phyloP scores from a whole-genome alignment of 495 filamentous ascomycete genomes.

The Penicillium herquei region DNA sequence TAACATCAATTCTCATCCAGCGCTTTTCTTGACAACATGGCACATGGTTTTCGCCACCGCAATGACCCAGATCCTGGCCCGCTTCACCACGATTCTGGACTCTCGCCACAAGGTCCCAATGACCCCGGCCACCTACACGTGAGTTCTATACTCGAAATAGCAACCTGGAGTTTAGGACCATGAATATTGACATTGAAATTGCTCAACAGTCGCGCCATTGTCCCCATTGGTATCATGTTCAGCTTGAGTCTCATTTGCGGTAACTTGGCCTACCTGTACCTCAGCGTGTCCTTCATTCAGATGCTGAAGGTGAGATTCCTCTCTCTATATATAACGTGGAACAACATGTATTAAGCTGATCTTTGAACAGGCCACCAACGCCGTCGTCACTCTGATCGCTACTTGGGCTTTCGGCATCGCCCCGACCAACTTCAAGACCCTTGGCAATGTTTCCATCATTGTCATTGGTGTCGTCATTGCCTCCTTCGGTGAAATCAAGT shows the following conservation, averaged over 20 bases:
- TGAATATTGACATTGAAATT: neutral
- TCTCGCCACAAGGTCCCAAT: slow-evolving; percentile 84
- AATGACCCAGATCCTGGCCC: slow-evolving; percentile 82
- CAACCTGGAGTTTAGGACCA: neutral
- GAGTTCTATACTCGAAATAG: slow-evolving; percentile 19
- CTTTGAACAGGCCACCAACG: slow-evolving; percentile 67
- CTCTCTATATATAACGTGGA: neutral
- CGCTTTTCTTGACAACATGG: slow-evolving; percentile 83
- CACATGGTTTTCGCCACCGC: slow-evolving; percentile 80
- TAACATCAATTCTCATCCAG: slow-evolving; percentile 11
- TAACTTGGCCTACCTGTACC: slow-evolving; percentile 84
- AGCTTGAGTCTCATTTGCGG: slow-evolving; percentile 87
- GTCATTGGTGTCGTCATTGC: slow-evolving; percentile 84
- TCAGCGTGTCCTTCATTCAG: slow-evolving; percentile 89
- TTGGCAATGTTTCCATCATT: slow-evolving; percentile 80
- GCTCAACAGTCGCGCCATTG: slow-evolving; percentile 60
- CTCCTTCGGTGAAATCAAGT: slow-evolving; percentile 85
- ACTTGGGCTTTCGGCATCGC: slow-evolving; percentile 75
- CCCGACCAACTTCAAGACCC: slow-evolving; percentile 65
- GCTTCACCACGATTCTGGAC: slow-evolving; percentile 75
- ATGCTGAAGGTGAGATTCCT: slow-evolving; percentile 83
- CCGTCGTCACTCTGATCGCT: slow-evolving; percentile 79
- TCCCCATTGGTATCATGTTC: slow-evolving; percentile 88
- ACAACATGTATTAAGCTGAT: neutral
- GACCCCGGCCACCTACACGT: slow-evolving; percentile 76